Evolutionary conservation across 2,329 filamentous ascomycete genomes (phyloP), one percentile per base, ranked within the genome.

Genomic region (Colletotrichum sublineola): DNA sequence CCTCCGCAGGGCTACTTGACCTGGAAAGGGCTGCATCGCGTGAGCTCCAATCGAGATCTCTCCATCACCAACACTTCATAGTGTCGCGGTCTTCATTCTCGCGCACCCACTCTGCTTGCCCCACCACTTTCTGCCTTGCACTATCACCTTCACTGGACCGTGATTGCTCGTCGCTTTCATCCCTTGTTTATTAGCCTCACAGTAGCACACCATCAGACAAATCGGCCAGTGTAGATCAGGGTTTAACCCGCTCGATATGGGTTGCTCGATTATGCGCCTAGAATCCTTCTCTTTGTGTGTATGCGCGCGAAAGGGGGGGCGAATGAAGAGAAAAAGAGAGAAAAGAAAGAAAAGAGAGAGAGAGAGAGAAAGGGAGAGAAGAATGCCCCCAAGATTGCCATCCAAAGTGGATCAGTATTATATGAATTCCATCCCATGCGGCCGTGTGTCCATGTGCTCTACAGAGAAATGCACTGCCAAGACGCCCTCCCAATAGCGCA

Each of bases 41-140:
- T 71, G 68, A 55, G 63, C 65, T 50, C 36, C 65, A 15, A 68
- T 71, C 68, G 64, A 68, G 52, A 71, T 71, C 65, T 53, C 29
- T 11, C 18, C 55, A 36, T 40, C 44, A 24, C n/a, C 29, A 44
- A 29, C 40, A 52, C 53, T 12, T n/a, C 31, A 20, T 33, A 48
- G 57, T 36, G 38, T 40, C 53, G 8, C 20, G 24, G 53, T 20
- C 9, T 33, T 56, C 33, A 38, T n/a, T 38, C 11, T 38, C 11
- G 20, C 53, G 20, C 12, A 36, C 33, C 9, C 53, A 57, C 29
- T 18, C 6, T 9, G 6, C 11, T 38, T 7, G 14, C 46, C 33
- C 31, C 44, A 11, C 20, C 29, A 29, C 46, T 33, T 31, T 36
- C 24, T 44, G 38, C 48, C 8, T 55, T 12, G 29, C 20, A n/a